A percentile compares a stretch with the other conserved stretches of the same genome.
phyloP scores from a whole-genome alignment of 1,284 basidiomycete genomes.

The Mycena sp. region DNA sequence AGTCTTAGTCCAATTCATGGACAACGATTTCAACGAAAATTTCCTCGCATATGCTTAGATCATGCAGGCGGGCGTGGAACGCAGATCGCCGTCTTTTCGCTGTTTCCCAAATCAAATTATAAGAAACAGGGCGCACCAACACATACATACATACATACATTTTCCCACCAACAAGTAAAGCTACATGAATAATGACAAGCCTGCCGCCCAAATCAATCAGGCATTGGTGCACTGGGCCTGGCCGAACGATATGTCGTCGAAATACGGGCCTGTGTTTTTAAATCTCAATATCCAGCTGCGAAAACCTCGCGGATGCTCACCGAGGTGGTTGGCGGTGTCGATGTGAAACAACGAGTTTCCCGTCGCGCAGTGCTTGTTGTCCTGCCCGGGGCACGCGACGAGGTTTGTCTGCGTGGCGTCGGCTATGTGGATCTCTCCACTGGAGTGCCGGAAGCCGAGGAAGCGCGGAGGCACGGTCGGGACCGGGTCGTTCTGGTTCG shows the following conservation, averaged over 20 bases:
- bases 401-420: slow-evolving; percentile 19
- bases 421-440: slow-evolving; percentile 49
- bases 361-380: slow-evolving; percentile 34
- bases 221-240: slow-evolving; percentile 6
- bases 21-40: no score
- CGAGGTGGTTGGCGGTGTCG: slow-evolving; percentile 33
- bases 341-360: slow-evolving; percentile 34
- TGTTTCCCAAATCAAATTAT: no score
- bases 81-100: no score
- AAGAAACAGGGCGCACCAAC: no score
- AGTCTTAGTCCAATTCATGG: no score
- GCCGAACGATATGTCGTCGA: slow-evolving; percentile 33
- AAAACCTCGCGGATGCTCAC: slow-evolving; percentile 5
- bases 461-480: slow-evolving; percentile 46
- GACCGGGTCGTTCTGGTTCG: slow-evolving; percentile 52
- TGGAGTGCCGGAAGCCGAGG: slow-evolving; percentile 44
- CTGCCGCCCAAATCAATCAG: no score
- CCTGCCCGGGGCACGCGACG: slow-evolving; percentile 36
- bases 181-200: no score
- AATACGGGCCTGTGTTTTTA: slow-evolving; percentile 33
- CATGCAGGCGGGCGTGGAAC: no score
- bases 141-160: no score
- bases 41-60: no score
- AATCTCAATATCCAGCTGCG: not conserved
- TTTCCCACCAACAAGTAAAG: no score